Percentiles rank a stretch among this genome's conserved stretches.
Evolutionary conservation across 441 rosid species (phyloP).

Genomic region (Populus hybrid): DNA sequence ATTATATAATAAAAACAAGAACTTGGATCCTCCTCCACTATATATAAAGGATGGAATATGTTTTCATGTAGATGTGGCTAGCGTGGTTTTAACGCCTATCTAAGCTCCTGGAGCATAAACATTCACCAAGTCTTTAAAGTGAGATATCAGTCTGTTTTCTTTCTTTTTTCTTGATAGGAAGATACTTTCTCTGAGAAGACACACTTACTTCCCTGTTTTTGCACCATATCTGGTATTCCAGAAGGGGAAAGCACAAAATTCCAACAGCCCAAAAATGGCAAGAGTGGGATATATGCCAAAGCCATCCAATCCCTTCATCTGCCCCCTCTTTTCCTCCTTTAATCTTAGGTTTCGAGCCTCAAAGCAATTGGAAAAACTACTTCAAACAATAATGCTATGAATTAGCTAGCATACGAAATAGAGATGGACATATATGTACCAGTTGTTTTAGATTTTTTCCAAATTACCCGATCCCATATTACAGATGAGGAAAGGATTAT

Average conservation of each 20-base stretch:
- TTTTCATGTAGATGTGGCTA: background rate
- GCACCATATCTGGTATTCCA: background rate
- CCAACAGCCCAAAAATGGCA: conserved; percentile 24
- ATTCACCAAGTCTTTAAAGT: background rate
- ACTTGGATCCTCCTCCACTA: no score
- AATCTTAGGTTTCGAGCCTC: no score
- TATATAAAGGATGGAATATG: background rate
- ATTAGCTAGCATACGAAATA: background rate
- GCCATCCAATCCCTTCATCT: no score
- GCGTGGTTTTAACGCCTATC: background rate
- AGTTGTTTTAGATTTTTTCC: no score
- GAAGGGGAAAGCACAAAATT: conserved; percentile 26
- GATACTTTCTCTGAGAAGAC: background rate
- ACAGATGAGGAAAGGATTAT: background rate
- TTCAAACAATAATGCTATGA: background rate
- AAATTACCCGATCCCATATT: no score
- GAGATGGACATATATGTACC: background rate
- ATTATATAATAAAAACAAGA: no score
- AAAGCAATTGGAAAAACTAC: background rate
- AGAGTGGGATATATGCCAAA: background rate
- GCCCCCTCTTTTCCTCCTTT: no score
- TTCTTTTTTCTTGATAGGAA: background rate
- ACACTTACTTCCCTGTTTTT: background rate
- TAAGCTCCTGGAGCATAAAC: background rate
- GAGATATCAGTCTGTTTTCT: background rate